phyloP scores from a whole-genome alignment of 1,139 yeast genomes.

The Kluyveromyces sp. region DNA sequence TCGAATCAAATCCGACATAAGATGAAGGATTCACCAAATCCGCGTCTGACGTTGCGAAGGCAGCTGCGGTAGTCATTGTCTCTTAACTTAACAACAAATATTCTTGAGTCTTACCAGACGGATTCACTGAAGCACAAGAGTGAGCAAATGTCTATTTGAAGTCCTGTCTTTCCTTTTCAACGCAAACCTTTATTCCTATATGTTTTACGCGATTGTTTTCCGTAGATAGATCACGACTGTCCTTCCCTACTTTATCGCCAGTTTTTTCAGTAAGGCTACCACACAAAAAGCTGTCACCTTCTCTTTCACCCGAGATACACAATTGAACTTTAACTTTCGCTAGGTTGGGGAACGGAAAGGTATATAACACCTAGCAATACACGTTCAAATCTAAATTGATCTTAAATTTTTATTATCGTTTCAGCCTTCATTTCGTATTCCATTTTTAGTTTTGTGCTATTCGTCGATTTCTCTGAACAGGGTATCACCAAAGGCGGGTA shows the following conservation, averaged over 20 bases:
- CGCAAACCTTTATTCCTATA: no score
- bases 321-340: no score
- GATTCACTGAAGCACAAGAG: not conserved
- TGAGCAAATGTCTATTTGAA: no score
- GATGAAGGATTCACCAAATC: constrained; percentile 35
- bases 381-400: no score
- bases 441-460: constrained; percentile 7
- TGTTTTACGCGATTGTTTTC: no score
- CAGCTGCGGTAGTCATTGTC: not conserved
- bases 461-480: not conserved
- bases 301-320: no score
- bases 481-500: constrained; percentile 3
- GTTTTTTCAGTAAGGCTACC: no score
- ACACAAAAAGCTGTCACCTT: no score
- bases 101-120: not conserved
- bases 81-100: not conserved
- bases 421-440: constrained; percentile 1
- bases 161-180: no score
- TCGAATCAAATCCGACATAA: constrained; percentile 94
- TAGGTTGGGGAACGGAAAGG: no score
- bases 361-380: not conserved
- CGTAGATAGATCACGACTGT: no score
- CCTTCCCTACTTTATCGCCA: no score
- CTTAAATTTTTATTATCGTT: not conserved
- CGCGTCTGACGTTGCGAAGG: not conserved